Evolutionary conservation across 805 yeast species (phyloP).

Genomic region (Cyberlindnera mrakii): DNA sequence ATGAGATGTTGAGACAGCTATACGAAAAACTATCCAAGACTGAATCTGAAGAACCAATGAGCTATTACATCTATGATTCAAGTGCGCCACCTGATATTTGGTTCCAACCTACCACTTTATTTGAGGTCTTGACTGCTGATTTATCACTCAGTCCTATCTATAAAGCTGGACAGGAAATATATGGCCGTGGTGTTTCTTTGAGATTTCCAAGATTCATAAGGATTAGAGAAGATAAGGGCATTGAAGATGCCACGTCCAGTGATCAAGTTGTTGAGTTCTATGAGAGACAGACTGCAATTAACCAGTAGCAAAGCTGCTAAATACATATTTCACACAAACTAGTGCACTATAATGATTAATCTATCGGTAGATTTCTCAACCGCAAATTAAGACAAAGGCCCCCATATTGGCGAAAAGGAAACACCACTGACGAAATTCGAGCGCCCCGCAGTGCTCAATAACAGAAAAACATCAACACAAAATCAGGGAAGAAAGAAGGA

Average conservation of each 20-base stretch:
- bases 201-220: slow-evolving; percentile 85
- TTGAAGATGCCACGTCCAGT: slow-evolving; percentile 82
- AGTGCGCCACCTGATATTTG: slow-evolving; percentile 85
- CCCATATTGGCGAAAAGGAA: too few species aligned
- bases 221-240: slow-evolving; percentile 77
- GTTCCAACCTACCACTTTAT: slow-evolving; percentile 81
- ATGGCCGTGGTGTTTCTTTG: slow-evolving; percentile 79
- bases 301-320: not conserved
- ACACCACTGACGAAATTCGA: too few species aligned
- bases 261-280: slow-evolving; percentile 82
- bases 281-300: slow-evolving; percentile 47
- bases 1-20: slow-evolving; percentile 63
- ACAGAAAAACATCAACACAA: too few species aligned
- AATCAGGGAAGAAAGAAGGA: too few species aligned
- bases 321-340: not conserved
- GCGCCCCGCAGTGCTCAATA: too few species aligned
- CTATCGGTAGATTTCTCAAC: too few species aligned
- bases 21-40: slow-evolving; percentile 60
- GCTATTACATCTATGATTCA: slow-evolving; percentile 63
- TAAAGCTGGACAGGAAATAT: slow-evolving; percentile 69
- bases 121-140: slow-evolving; percentile 91
- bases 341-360: too few species aligned
- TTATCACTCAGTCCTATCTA: slow-evolving; percentile 83
- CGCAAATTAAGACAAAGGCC: too few species aligned
- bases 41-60: slow-evolving; percentile 56